Evolutionary conservation across 2,329 filamentous ascomycete species (phyloP), one percentile per base, ranked within the genome.

Genomic region (Ophiostoma tasmaniense): DNA sequence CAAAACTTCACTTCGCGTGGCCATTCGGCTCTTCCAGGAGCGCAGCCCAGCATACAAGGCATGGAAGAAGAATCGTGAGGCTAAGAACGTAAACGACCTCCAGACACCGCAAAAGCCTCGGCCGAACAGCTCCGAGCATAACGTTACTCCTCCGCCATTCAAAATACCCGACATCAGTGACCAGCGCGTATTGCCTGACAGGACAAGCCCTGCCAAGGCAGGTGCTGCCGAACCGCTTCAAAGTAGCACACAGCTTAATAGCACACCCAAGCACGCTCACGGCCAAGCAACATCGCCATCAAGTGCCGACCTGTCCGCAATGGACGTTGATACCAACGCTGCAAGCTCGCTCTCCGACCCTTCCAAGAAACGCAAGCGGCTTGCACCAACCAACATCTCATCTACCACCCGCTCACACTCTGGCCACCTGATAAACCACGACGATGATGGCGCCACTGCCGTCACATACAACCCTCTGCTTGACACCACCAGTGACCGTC

Each of bases 1-100:
- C 71, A 84, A 87, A 69, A 80, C 81, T 62, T 83, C 82, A 1
- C 76, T 95, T 1, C 79, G 82, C 17, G 80, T 82, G 70, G 86
- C 86, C 11, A 85, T 93, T 68, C 73, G 80, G 2, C 79, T 82
- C 39, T 81, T 93, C 5, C 84, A 82, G 55, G 74, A 75, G 37
- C 78, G 75, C 64, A 91, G 89, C 67, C 73, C 72, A 1, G 80
- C 78, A 45, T 90, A 86, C 71, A 78, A 73, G 22, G 66, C 73
- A 1, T 76, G 76, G 73, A 76, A 74, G 20, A 22, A 37, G n/a
- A 10, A 1, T 8, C n/a, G n/a, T 13, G 33, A n/a, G 2, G 28
- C 10, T 25, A 13, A n/a, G 8, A 37, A 37, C 61, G 20, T 14
- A 20, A 17, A 13, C 35, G 30, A 33, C 7, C 25, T 64, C 13